These are phyloP conservation scores for Nigrospora sphaerica DNA, from an alignment of 2,329 filamentous ascomycete species.

Conservation along the genomic window DNA sequence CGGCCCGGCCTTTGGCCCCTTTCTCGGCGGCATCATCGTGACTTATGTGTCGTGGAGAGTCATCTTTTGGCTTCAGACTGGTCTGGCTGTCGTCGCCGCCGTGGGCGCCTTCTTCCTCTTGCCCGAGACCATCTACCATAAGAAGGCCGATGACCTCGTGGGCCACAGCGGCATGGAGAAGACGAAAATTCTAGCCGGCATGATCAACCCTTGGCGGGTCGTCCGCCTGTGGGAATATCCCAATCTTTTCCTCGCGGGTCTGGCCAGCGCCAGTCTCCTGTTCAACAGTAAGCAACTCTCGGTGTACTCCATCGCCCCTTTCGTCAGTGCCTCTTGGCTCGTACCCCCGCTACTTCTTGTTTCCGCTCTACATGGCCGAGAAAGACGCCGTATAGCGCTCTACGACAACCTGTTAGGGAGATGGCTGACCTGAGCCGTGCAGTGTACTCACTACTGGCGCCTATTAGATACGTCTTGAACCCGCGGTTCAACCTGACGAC, in stretches of 20 bases:
- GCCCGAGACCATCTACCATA: constrained; percentile 65
- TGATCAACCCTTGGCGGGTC: constrained; percentile 61
- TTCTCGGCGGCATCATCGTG: constrained; percentile 70
- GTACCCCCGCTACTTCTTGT: no score
- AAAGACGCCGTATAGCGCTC: no score
- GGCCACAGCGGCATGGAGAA: constrained; percentile 44
- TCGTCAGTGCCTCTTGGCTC: no score
- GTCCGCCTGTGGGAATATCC: constrained; percentile 59
- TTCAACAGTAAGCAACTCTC: constrained; percentile 49
- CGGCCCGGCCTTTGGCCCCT: constrained; percentile 63
- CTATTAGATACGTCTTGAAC: constrained; percentile 61
- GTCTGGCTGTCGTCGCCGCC: constrained; percentile 52
- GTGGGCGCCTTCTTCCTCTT: constrained; percentile 58
- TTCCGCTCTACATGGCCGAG: no score
- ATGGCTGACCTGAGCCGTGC: no score
- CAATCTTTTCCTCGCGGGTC: constrained; percentile 54
- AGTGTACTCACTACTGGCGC: constrained; percentile 48
- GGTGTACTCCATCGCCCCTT: no score
- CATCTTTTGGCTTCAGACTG: constrained; percentile 73
- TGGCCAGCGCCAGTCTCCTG: constrained; percentile 56
- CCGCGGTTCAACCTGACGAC: constrained; percentile 59
- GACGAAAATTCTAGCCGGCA: constrained; percentile 46
- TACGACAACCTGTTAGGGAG: no score
- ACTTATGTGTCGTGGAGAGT: constrained; percentile 66
- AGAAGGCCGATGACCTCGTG: constrained; percentile 53